phyloP scores from a whole-genome alignment of 1,284 basidiomycete genomes.

The Cryptococcus wingfieldii region DNA sequence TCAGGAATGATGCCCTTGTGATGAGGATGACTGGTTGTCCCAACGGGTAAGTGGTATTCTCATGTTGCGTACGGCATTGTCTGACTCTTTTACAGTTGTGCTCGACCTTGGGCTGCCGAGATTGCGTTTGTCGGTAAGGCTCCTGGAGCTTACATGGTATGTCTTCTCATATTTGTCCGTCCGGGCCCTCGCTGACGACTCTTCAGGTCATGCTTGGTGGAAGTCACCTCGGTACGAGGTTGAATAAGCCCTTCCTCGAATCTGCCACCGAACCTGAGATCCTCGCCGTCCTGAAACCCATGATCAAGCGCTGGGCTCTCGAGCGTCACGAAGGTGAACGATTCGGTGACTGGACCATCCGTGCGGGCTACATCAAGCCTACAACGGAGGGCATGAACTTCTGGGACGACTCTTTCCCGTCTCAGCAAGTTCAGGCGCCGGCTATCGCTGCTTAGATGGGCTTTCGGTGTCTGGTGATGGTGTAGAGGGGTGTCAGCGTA shows the following conservation, averaged over 20 bases:
- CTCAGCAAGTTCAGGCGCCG: neutral
- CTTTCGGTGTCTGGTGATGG: neutral
- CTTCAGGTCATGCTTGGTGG: constrained; percentile 84
- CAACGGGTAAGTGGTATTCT: constrained; percentile 55
- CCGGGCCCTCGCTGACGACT: neutral
- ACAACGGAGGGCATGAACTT: constrained; percentile 72
- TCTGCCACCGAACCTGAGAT: constrained; percentile 92
- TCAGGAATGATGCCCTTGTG: constrained; percentile 88
- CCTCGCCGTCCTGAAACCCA: constrained; percentile 76
- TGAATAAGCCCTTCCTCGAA: constrained; percentile 77
- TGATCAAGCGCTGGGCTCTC: constrained; percentile 90
- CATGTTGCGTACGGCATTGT: too few species aligned
- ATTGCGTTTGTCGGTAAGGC: constrained; percentile 97
- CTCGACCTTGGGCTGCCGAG: constrained; percentile 93
- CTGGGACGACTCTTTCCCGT: constrained; percentile 60
- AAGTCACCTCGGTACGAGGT: constrained; percentile 84
- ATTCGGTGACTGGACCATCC: constrained; percentile 94
- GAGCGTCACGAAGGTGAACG: constrained; percentile 85
- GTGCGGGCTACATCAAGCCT: constrained; percentile 75
- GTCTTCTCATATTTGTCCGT: constrained; percentile 1
- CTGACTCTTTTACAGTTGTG: constrained; percentile 56
- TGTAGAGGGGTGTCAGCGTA: neutral
- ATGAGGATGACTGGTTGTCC: constrained; percentile 99
- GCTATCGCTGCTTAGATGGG: neutral
- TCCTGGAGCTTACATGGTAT: constrained; percentile 71